Base-by-base conservation (phyloP, 1,284 basidiomycete genomes). In the Ceratobasidium sp. region DNA sequence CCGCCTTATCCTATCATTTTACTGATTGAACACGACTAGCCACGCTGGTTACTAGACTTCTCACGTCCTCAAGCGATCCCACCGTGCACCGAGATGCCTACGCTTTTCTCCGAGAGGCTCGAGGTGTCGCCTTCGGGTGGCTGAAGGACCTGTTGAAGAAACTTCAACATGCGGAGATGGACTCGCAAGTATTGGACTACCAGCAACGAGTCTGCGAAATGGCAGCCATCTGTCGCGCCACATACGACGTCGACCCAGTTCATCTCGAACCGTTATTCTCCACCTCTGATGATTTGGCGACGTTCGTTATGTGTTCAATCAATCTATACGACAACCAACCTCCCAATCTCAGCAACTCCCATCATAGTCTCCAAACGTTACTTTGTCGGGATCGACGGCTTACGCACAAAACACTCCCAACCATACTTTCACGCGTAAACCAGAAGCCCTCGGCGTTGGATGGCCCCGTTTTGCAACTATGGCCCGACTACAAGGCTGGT, bases 201-300 rank as follows among this genome's bases (percentile, higher is more conserved):
- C 81, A 79, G 67, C 69, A 64, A 7, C 80, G 80, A 7, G 66
- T 84, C 27, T 82, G 81, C 64, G 81, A 83, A 31, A 80, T 82
- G 51, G 84, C 84, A 0, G 80, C 80, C 1, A 82, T 81, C 7
- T 87, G 86, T 77, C 80, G 83, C 15, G 79, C 80, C 1, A 87
- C 86, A 0, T 87, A 81, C 62, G 82, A 84, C 75, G 83, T 85
- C 4, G 82, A 81, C 57, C 33, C 48, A 2, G 27, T 33, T 9
- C 64, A 79, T 41, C 11, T 79, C 2, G 27, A 41, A 1, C 4
- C n/a, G 6, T 1, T 77, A 1, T 50, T 80, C 14, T 8, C 22
- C 9, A 50, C 36, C 2, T 27, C 72, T 3, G 44, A 73, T 1
- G 83, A 85, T 57, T 53, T 84, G 7, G 62, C 79, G 1, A 77